Percentiles rank a stretch among this genome's conserved stretches.
Evolutionary conservation across 345 rosid species (phyloP).

Genomic region (Mallotus nudiflorus): DNA sequence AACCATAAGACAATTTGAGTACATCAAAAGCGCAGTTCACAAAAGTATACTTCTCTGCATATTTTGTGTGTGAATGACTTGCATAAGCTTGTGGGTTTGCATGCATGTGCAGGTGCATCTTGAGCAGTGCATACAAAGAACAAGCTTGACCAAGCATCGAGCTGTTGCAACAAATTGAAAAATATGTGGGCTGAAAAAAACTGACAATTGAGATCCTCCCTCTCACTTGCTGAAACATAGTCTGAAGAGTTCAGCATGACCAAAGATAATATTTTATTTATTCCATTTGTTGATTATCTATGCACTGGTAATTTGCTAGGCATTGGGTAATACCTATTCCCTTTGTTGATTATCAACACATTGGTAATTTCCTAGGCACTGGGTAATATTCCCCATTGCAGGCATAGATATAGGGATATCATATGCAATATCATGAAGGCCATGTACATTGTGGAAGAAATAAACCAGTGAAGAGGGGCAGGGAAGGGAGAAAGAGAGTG

Average conservation of each 20-base stretch:
- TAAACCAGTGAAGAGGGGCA: no score
- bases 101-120: not conserved
- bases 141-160: not conserved
- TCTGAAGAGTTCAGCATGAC: not conserved
- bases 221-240: not conserved
- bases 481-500: not conserved
- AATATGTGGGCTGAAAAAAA: not conserved
- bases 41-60: not conserved
- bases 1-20: constrained; percentile 1
- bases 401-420: no score
- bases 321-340: not conserved
- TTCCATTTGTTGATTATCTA: not conserved
- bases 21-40: constrained; percentile 12
- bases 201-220: not conserved
- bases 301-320: not conserved
- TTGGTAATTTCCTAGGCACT: not conserved
- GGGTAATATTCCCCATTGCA: not conserved
- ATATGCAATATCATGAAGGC: no score
- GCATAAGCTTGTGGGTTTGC: not conserved
- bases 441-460: no score
- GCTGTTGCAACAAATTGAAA: not conserved
- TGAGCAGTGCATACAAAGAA: not conserved
- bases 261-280: not conserved
- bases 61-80: not conserved
- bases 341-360: not conserved